phyloP scores from a whole-genome alignment of 164 flowering plant genomes.

The Sedum album region DNA sequence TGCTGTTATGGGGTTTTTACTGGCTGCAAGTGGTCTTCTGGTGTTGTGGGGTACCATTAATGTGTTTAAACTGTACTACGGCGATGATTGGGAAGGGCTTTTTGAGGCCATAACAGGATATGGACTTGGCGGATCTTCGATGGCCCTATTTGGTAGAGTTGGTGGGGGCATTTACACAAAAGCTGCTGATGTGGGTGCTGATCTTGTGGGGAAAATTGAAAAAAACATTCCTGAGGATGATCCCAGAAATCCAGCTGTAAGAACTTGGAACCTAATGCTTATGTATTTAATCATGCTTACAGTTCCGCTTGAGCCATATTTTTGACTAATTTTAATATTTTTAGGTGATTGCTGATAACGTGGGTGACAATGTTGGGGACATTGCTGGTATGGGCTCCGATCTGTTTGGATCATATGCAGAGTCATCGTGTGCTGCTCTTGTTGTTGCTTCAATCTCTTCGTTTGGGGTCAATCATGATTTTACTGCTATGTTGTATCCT shows the following conservation, averaged over 20 bases:
- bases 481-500: constrained; percentile 38
- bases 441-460: constrained; percentile 53
- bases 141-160: constrained; percentile 60
- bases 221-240: constrained; percentile 47
- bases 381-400: constrained; percentile 58
- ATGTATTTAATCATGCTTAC: no score
- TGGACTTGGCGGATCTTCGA: constrained; percentile 52
- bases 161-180: constrained; percentile 53
- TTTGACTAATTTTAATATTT: neutral
- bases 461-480: constrained; percentile 36
- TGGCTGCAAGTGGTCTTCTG: constrained; percentile 46
- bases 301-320: no score
- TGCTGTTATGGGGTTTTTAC: constrained; percentile 48
- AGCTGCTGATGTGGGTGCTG: constrained; percentile 56
- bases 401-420: constrained; percentile 43
- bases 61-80: constrained; percentile 36
- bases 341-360: constrained; percentile 55
- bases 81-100: constrained; percentile 50
- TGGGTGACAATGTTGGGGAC: constrained; percentile 53
- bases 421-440: constrained; percentile 47
- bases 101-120: constrained; percentile 49
- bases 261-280: neutral
- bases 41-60: constrained; percentile 34
- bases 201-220: constrained; percentile 48
- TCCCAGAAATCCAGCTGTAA: constrained; percentile 52